Percentiles rank a stretch among this genome's conserved stretches.
phyloP scores from a whole-genome alignment of 2,329 filamentous ascomycete genomes.

The Xylaria sp. region DNA sequence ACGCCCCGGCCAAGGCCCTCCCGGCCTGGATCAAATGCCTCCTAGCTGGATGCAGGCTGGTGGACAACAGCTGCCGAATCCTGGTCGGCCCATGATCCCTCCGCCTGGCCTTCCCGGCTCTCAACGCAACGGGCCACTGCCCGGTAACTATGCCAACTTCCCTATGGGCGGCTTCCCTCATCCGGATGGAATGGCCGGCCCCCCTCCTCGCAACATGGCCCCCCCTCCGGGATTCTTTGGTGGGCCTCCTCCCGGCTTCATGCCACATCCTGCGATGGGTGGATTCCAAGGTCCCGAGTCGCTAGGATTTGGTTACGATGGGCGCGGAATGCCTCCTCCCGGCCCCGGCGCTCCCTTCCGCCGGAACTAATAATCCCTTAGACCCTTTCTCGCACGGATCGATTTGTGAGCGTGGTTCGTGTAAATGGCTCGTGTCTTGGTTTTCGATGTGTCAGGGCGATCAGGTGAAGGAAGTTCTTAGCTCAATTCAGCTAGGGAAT shows the following conservation, averaged over 20 bases:
- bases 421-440: constrained; percentile 17
- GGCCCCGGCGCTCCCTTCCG: constrained; percentile 55
- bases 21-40: constrained; percentile 70
- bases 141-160: constrained; percentile 70
- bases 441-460: constrained; percentile 7
- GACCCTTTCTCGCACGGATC: constrained; percentile 2
- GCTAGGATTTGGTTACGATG: constrained; percentile 65
- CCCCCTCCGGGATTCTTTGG: constrained; percentile 70
- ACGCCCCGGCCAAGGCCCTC: constrained; percentile 63
- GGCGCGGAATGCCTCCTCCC: constrained; percentile 65
- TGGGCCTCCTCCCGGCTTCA: constrained; percentile 60
- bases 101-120: constrained; percentile 67
- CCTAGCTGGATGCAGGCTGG: constrained; percentile 63
- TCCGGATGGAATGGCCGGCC: constrained; percentile 62
- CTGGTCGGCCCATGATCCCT: constrained; percentile 66
- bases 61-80: constrained; percentile 58
- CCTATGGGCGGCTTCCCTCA: constrained; percentile 62
- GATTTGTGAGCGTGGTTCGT: constrained; percentile 10
- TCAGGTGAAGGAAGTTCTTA: constrained; percentile 1
- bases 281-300: constrained; percentile 67
- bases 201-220: constrained; percentile 56
- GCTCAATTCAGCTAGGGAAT: constrained; percentile 5
- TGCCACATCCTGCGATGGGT: constrained; percentile 65
- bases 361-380: constrained; percentile 46
- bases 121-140: constrained; percentile 61